Conservation (phyloP, 306 rosid species). For the Cucurbita moschata region DNA sequence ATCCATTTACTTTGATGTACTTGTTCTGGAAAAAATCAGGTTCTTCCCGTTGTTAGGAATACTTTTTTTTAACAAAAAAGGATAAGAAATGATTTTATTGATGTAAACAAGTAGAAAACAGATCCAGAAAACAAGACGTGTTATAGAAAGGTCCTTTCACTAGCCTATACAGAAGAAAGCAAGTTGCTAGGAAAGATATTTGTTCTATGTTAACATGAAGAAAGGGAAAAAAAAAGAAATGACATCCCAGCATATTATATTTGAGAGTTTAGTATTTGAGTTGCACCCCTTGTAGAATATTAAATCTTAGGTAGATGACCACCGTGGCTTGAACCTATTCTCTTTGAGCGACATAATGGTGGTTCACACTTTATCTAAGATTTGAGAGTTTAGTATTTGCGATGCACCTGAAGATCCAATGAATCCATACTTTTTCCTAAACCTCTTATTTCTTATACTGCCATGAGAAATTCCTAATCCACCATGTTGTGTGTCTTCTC, state of each 20-base stretch:
- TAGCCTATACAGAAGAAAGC: background rate
- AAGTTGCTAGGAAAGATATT: background rate
- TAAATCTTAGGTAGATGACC: too few relatives aligned
- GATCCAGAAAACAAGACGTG: background rate
- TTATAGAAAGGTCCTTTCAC: background rate
- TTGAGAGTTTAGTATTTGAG: too few relatives aligned
- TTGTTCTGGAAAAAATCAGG: background rate
- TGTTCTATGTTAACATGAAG: background rate
- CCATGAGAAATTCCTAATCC: background rate
- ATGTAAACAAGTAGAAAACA: background rate
- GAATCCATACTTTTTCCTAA: background rate
- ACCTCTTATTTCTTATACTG: background rate
- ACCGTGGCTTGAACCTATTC: too few relatives aligned
- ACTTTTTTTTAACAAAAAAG: too few relatives aligned
- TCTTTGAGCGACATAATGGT: too few relatives aligned
- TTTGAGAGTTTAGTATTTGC: background rate
- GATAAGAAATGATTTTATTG: background rate
- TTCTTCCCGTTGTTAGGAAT: background rate
- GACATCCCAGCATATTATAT: background rate
- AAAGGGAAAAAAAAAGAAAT: background rate
- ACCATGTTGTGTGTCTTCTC: background rate
- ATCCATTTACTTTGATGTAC: background rate
- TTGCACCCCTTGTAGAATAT: too few relatives aligned
- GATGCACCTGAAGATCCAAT: background rate
- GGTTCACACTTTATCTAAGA: background rate